Conservation (phyloP, 768 basidiomycete species). For the Fomitopsis serialis region DNA sequence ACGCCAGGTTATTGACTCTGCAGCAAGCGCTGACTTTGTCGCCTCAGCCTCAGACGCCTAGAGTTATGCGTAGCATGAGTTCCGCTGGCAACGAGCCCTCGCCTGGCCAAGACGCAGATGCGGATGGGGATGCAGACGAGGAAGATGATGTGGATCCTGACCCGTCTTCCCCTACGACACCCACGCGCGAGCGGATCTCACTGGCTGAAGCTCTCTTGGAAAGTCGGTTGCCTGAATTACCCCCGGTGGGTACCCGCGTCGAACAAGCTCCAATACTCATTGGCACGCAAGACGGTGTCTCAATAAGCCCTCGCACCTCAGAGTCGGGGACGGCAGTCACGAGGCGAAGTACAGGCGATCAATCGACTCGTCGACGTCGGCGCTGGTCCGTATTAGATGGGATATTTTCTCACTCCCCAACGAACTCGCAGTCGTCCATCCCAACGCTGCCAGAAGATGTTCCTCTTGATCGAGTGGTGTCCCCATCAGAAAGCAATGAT, state of each 20-base stretch:
- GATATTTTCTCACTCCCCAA: conserved; percentile 28
- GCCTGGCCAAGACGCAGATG: conserved; percentile 38
- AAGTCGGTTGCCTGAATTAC: conserved; percentile 70
- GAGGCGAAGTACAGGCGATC: conserved; percentile 25
- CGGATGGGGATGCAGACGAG: conserved; percentile 44
- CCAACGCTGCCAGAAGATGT: conserved; percentile 12
- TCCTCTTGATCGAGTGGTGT: not conserved
- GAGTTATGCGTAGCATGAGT: conserved; percentile 12
- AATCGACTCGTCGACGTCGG: conserved; percentile 42
- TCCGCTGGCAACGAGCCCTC: conserved; percentile 3
- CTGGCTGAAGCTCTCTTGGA: conserved; percentile 72
- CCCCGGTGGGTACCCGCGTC: conserved; percentile 60
- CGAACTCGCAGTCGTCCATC: conserved; percentile 17
- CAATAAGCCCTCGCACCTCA: conserved; percentile 41
- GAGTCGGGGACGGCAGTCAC: conserved; percentile 28
- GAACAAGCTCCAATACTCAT: conserved; percentile 69
- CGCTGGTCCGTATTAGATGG: conserved; percentile 71
- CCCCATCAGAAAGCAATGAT: not conserved
- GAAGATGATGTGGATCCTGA: conserved; percentile 31
- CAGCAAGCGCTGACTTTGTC: conserved; percentile 56
- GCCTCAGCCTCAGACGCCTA: conserved; percentile 28
- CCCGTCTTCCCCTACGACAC: conserved; percentile 25
- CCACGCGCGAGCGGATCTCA: conserved; percentile 54
- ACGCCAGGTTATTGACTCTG: conserved; percentile 58
- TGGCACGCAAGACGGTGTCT: conserved; percentile 39